These are phyloP conservation scores for Dactylellina cionopaga DNA, from an alignment of 2,329 filamentous ascomycete genomes.

Conservation along the genomic window DNA sequence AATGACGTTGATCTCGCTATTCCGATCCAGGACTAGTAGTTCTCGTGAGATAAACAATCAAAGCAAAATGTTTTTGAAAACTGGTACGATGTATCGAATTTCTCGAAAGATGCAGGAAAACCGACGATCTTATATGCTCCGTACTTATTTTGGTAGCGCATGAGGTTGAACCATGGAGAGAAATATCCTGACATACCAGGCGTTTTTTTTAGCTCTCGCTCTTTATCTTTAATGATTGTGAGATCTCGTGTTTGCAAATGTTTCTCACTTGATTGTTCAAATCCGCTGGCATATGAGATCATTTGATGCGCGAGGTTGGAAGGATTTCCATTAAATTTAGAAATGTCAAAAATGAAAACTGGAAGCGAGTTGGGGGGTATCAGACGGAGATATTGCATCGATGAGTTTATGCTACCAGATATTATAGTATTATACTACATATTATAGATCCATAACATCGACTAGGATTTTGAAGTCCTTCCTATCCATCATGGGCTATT, in stretches of 20 bases:
- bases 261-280: conserved; percentile 45
- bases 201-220: too few relatives aligned
- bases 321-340: conserved; percentile 6
- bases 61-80: too few relatives aligned
- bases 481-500: background rate
- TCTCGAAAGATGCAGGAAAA: conserved; percentile 16
- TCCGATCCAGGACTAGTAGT: background rate
- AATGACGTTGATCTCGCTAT: conserved; percentile 22
- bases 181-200: too few relatives aligned
- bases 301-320: background rate
- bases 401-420: background rate
- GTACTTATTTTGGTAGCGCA: background rate
- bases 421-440: conserved; percentile 7
- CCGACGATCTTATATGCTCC: background rate
- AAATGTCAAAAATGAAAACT: conserved; percentile 1
- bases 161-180: conserved; percentile 8
- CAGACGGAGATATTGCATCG: background rate
- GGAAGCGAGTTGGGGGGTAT: conserved; percentile 12
- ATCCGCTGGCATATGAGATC: conserved; percentile 4
- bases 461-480: background rate
- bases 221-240: background rate
- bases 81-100: conserved; percentile 23
- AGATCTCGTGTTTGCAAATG: conserved; percentile 21
- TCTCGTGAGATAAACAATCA: conserved; percentile 11
- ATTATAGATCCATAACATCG: too few relatives aligned